Percentiles rank a stretch among this genome's conserved stretches.
These are phyloP conservation scores for Ophiobolus disseminans DNA, from an alignment of 2,329 filamentous ascomycete species.

Conservation along the genomic window DNA sequence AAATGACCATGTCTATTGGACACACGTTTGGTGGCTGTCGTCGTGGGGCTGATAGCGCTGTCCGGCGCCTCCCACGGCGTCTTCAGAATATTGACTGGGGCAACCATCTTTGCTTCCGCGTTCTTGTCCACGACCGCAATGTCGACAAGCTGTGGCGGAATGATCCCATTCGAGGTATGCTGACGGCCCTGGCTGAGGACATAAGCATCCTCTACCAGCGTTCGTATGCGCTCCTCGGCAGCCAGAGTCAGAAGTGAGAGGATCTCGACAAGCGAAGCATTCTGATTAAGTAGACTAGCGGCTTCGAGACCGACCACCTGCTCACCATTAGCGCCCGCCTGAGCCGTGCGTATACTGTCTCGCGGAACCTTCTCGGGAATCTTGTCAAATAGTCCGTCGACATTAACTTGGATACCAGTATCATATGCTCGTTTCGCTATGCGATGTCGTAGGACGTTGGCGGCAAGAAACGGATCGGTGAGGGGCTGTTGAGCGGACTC, in stretches of 20 bases:
- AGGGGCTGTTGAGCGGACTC: slow-evolving; percentile 72
- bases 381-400: slow-evolving; percentile 60
- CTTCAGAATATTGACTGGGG: slow-evolving; percentile 47
- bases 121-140: slow-evolving; percentile 66
- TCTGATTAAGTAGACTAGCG: slow-evolving; percentile 71
- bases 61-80: slow-evolving; percentile 54
- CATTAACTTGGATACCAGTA: slow-evolving; percentile 65
- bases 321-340: slow-evolving; percentile 66
- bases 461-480: slow-evolving; percentile 74
- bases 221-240: slow-evolving; percentile 78
- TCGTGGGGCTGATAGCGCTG: slow-evolving; percentile 61
- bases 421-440: slow-evolving; percentile 66
- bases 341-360: slow-evolving; percentile 48
- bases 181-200: slow-evolving; percentile 74
- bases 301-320: slow-evolving; percentile 63
- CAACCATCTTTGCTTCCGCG: slow-evolving; percentile 47
- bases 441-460: slow-evolving; percentile 63
- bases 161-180: slow-evolving; percentile 77
- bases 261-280: slow-evolving; percentile 80
- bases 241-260: slow-evolving; percentile 82
- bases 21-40: slow-evolving; percentile 51
- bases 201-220: slow-evolving; percentile 78
- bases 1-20: neutral
- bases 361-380: slow-evolving; percentile 41
- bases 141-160: slow-evolving; percentile 78